Evolutionary conservation across 371 early-diverging fungal species (phyloP).

Genomic region (Mucor irregularis): DNA sequence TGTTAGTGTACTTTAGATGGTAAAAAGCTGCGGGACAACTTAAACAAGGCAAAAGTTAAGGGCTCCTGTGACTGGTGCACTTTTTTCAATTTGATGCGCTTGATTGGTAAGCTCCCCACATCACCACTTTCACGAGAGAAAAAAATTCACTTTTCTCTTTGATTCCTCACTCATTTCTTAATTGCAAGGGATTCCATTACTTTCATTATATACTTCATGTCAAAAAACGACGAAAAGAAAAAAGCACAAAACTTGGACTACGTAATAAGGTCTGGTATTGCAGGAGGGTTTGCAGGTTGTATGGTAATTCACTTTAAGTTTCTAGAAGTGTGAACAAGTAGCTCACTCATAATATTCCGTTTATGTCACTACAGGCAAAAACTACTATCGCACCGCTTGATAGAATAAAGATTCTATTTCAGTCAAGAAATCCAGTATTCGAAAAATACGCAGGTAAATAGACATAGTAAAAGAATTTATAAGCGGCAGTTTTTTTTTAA

Average conservation of each 20-base stretch:
- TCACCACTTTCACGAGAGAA: too few species aligned
- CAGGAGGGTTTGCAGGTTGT: constrained; percentile 58
- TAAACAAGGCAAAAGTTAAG: background rate
- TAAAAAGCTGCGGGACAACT: background rate
- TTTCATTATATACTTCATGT: background rate
- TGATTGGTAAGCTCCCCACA: too few species aligned
- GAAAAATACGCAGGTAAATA: constrained; percentile 77
- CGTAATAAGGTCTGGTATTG: constrained; percentile 50
- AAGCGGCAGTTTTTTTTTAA: background rate
- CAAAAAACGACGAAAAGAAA: constrained; percentile 15
- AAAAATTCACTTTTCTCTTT: background rate
- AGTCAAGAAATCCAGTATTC: constrained; percentile 87
- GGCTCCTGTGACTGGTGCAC: too few species aligned
- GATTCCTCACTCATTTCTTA: background rate
- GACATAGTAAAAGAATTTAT: too few species aligned
- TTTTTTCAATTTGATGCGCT: too few species aligned
- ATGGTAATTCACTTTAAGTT: constrained; percentile 30
- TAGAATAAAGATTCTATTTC: constrained; percentile 97
- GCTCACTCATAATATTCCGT: too few species aligned
- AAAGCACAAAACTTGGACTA: constrained; percentile 45
- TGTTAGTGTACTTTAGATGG: constrained; percentile 28
- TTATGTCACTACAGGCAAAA: too few species aligned
- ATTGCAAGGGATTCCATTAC: too few species aligned
- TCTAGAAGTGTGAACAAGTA: too few species aligned
- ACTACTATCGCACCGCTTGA: constrained; percentile 95